A percentile compares a stretch with the other conserved stretches of the same genome.
phyloP scores from a whole-genome alignment of 1,139 yeast species.

The Saccharomycopsis phalli region DNA sequence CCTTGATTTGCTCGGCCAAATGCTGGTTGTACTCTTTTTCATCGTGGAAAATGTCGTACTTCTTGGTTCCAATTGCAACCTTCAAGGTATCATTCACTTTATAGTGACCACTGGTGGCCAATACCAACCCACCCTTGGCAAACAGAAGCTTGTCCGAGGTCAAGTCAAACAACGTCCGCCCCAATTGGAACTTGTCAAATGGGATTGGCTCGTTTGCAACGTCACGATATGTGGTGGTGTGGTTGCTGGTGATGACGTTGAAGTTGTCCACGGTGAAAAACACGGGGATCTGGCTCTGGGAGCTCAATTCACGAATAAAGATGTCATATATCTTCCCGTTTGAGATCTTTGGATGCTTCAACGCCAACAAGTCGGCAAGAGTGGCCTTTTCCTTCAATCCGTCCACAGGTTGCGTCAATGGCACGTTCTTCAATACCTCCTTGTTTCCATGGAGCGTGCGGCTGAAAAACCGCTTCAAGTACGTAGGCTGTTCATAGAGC shows the following conservation, averaged over 20 bases:
- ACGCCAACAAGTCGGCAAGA: slow-evolving; percentile 33
- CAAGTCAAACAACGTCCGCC: slow-evolving; percentile 47
- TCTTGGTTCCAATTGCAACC: slow-evolving; percentile 48
- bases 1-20: slow-evolving; percentile 20
- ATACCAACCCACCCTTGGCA: slow-evolving; percentile 55
- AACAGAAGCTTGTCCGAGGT: slow-evolving; percentile 46
- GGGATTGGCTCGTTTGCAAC: slow-evolving; percentile 50
- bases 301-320: slow-evolving; percentile 42
- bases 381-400: slow-evolving; percentile 38
- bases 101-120: slow-evolving; percentile 50
- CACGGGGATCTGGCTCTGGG: slow-evolving; percentile 45
- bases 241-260: slow-evolving; percentile 49
- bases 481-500: slow-evolving; percentile 74
- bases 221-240: slow-evolving; percentile 55
- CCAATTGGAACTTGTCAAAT: slow-evolving; percentile 57
- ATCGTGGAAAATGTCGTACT: slow-evolving; percentile 49
- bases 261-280: slow-evolving; percentile 68
- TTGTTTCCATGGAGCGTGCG: slow-evolving; percentile 52
- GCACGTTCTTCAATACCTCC: slow-evolving; percentile 39
- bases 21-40: slow-evolving; percentile 21
- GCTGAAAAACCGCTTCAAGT: slow-evolving; percentile 49
- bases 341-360: slow-evolving; percentile 2
- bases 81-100: slow-evolving; percentile 44
- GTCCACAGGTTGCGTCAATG: slow-evolving; percentile 38
- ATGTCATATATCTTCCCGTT: slow-evolving; percentile 36